Base-by-base conservation (phyloP, 305 asterid species). In the Fraxinus angustifolia region DNA sequence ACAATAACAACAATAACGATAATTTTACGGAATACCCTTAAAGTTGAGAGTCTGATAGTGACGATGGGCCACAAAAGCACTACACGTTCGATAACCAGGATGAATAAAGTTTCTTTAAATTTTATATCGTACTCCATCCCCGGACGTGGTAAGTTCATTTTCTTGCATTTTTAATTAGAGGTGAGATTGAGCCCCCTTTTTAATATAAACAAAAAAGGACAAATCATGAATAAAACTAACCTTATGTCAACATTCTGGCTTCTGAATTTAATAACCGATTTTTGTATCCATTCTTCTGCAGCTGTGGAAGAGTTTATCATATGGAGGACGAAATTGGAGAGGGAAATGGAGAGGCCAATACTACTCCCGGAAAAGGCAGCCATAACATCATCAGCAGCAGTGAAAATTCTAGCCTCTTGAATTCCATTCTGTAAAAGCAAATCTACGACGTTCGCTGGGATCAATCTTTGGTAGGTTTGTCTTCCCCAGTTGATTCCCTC, bases 381-480 rank as follows among this genome's bases (percentile, higher is more conserved):
- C 10, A 86, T 5, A 0, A 85, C 36, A 16, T 85, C 84, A 0
- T 0, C 1, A 58, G 82, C 75, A 5, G 81, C 1, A 10, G 76
- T 23, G 19, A 73, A 83, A 28, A 88, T 19, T 73, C 87, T 81
- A 28, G 86, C 87, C 12, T 23, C 36, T 30, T 6, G 7, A 4
- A 89, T 76, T 2, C 70, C 68, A 8, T 89, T 89, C 48, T 86
- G 89, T 6, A 87, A 21, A 28, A 89, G 35, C 82, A 89, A 36
- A 79, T 89, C 89, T 72, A 87, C 90, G 40, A 84, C 92, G 71
- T 45, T 74, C 6, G 90, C 78, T 0, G 92, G 92, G 16, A 83
- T 33, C 84, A 87, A 42, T 80, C 79, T 84, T 34, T 87, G 92
- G 12, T 85, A 75, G 50, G 73, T 82, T 16, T 77, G 77, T 19